phyloP scores from a whole-genome alignment of 352 stramenopile species.

The Pythium dissotocum region DNA sequence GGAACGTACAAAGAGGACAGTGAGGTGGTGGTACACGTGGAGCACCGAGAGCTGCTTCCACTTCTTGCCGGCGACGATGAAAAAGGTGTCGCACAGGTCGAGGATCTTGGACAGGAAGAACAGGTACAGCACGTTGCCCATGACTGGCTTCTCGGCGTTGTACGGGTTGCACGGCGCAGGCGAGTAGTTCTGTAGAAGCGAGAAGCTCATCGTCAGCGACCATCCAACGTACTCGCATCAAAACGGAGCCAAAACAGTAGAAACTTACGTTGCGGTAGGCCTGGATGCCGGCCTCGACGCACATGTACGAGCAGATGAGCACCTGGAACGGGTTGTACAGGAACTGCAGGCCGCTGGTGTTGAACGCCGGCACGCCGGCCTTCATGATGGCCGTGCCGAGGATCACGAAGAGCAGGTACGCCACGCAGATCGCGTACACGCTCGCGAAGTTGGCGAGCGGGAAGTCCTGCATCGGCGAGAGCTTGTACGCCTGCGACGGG shows the following conservation, averaged over 20 bases:
- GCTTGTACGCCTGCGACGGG: constrained; percentile 5
- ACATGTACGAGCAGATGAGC: constrained; percentile 97
- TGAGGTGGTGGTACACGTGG: constrained; percentile 96
- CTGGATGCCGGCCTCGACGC: constrained; percentile 91
- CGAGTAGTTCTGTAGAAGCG: constrained; percentile 67
- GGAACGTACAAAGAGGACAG: constrained; percentile 80
- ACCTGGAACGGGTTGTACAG: constrained; percentile 97
- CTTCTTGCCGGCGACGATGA: constrained; percentile 97
- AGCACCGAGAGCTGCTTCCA: constrained; percentile 94
- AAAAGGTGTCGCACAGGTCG: constrained; percentile 94
- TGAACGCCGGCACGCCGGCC: constrained; percentile 61
- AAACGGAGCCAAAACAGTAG: not conserved
- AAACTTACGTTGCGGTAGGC: constrained; percentile 86
- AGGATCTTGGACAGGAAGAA: constrained; percentile 98
- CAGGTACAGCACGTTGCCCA: constrained; percentile 96
- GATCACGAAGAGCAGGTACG: constrained; percentile 70
- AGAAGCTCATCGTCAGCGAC: not conserved
- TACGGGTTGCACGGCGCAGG: constrained; percentile 92
- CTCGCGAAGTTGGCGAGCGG: too few relatives aligned
- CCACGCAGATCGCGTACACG: constrained; percentile 58
- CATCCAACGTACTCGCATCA: not conserved
- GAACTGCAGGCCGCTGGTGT: constrained; percentile 90
- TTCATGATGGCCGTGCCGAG: constrained; percentile 80
- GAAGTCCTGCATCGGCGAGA: not conserved
- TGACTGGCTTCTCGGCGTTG: constrained; percentile 85